These are phyloP conservation scores for Lactarius sanguifluus DNA, from an alignment of 768 basidiomycete species.

Conservation along the genomic window DNA sequence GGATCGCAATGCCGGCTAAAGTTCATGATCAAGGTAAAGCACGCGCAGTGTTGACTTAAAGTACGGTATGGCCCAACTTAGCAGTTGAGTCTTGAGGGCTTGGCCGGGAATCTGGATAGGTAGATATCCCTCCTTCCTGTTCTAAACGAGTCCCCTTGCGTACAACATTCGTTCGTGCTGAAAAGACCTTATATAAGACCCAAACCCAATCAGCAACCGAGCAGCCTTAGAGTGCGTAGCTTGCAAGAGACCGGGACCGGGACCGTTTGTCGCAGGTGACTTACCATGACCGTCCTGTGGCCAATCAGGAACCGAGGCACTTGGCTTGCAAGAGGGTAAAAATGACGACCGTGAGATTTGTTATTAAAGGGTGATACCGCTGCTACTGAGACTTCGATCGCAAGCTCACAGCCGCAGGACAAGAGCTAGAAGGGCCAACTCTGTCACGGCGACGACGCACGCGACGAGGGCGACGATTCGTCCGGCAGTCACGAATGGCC, in stretches of 20 bases:
- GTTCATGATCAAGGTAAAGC: neutral
- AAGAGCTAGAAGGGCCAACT: conserved; percentile 64
- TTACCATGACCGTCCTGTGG: neutral
- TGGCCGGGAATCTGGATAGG: too few relatives aligned
- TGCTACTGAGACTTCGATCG: neutral
- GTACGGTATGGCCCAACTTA: too few relatives aligned
- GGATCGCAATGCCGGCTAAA: neutral
- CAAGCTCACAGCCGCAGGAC: conserved; percentile 40
- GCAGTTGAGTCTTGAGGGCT: too few relatives aligned
- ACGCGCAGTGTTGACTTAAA: too few relatives aligned
- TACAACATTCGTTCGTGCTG: too few relatives aligned
- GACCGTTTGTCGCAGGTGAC: neutral
- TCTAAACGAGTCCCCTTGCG: too few relatives aligned
- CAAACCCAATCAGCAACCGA: neutral
- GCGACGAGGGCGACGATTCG: conserved; percentile 65
- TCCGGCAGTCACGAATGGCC: conserved; percentile 81
- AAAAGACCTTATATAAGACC: too few relatives aligned
- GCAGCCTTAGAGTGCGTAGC: neutral
- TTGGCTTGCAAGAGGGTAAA: neutral
- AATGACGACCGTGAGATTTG: neutral
- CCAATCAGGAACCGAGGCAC: neutral
- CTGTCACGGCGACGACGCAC: conserved; percentile 58
- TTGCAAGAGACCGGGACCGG: neutral
- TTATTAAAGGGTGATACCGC: too few relatives aligned
- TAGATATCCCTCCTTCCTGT: too few relatives aligned